These are phyloP conservation scores for Dendrobium catenatum DNA, from an alignment of 106 monocot genomes.

Conservation along the genomic window DNA sequence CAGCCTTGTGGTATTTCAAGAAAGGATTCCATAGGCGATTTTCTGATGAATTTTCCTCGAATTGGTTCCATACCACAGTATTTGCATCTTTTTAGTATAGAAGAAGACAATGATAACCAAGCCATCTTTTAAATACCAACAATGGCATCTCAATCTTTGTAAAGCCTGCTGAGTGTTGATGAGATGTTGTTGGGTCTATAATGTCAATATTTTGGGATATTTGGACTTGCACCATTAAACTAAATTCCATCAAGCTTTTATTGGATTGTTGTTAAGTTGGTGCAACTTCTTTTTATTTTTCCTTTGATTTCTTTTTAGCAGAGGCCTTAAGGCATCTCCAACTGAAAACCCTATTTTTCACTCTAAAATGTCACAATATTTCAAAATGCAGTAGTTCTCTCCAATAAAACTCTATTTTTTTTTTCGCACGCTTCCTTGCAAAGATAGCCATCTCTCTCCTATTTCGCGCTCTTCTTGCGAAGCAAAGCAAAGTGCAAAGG, in stretches of 20 bases:
- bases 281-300: too few species aligned
- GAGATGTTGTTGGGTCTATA: neutral
- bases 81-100: constrained; percentile 5
- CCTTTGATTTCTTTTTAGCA: too few species aligned
- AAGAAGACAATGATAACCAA: neutral
- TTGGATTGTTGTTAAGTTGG: neutral
- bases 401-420: too few species aligned
- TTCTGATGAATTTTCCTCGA: constrained; percentile 30
- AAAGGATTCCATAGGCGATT: constrained; percentile 38
- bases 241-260: neutral
- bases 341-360: too few species aligned
- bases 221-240: neutral
- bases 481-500: too few species aligned
- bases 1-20: constrained; percentile 16
- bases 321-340: too few species aligned
- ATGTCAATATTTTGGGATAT: neutral
- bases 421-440: too few species aligned
- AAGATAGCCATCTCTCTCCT: too few species aligned
- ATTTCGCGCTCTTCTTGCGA: too few species aligned
- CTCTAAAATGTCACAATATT: too few species aligned
- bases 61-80: constrained; percentile 32
- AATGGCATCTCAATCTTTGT: neutral
- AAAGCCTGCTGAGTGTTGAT: neutral
- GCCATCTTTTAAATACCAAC: constrained; percentile 6
- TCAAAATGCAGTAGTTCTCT: too few species aligned